These are phyloP conservation scores for Simplicillium sp. DNA, from an alignment of 2,329 filamentous ascomycete species.

Conservation along the genomic window DNA sequence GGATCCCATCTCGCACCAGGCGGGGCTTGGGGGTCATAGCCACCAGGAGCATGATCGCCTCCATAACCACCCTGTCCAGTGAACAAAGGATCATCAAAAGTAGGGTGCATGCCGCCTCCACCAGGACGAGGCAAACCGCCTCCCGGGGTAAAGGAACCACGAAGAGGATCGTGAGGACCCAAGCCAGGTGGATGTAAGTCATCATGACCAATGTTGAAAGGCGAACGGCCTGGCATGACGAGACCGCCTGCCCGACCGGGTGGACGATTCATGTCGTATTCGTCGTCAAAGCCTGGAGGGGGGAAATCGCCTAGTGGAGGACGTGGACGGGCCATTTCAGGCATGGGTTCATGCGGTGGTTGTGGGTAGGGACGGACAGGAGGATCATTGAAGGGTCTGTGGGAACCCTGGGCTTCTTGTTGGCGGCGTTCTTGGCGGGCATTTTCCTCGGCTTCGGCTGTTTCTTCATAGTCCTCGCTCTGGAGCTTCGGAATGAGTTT, in stretches of 20 bases:
- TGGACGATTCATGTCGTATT: conserved; percentile 71
- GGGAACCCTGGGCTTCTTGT: conserved; percentile 26
- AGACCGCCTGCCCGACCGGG: conserved; percentile 18
- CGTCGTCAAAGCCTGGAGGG: conserved; percentile 88
- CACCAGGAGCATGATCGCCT: conserved; percentile 27
- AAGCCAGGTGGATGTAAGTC: conserved; percentile 83
- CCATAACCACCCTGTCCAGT: conserved; percentile 40
- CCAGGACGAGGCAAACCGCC: conserved; percentile 49
- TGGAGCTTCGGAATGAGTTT: conserved; percentile 69
- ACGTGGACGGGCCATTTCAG: conserved; percentile 44
- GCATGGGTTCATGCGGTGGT: conserved; percentile 53
- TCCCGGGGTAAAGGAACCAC: conserved; percentile 54
- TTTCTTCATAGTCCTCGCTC: conserved; percentile 70
- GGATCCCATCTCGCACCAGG: conserved; percentile 92
- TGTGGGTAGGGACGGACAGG: conserved; percentile 50
- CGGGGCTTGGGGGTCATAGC: conserved; percentile 60
- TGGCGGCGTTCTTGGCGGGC: conserved; percentile 29
- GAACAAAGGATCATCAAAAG: conserved; percentile 86
- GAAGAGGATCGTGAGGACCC: conserved; percentile 74
- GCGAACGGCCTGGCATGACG: conserved; percentile 36
- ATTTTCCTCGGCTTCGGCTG: conserved; percentile 29
- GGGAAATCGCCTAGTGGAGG: conserved; percentile 63
- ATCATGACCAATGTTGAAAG: conserved; percentile 68
- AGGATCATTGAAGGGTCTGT: conserved; percentile 30
- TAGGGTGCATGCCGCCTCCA: conserved; percentile 86